Percentiles rank a stretch among this genome's conserved stretches.
These are phyloP conservation scores for Ogataea kodamae DNA, from an alignment of 805 yeast genomes.

Conservation along the genomic window DNA sequence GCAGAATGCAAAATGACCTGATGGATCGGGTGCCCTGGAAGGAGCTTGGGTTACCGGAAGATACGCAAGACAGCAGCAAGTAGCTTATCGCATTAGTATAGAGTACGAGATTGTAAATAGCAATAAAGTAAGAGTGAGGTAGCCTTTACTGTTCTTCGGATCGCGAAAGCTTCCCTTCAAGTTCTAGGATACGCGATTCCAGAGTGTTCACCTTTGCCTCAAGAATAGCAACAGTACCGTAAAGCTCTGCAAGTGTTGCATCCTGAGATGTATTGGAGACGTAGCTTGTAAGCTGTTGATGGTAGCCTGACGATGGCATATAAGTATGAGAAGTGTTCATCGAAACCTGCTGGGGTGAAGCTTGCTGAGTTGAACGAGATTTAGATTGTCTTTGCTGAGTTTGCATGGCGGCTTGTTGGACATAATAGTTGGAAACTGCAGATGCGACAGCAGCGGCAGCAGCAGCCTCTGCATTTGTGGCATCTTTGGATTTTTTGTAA, in stretches of 20 bases:
- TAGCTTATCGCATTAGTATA: conserved; percentile 1
- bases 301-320: conserved; percentile 10
- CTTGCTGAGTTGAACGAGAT: conserved; percentile 19
- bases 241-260: conserved; percentile 14
- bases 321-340: conserved; percentile 11
- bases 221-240: conserved; percentile 19
- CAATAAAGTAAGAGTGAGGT: conserved; percentile 2
- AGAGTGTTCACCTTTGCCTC: conserved; percentile 21
- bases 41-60: conserved; percentile 36
- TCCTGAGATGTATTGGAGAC: conserved; percentile 10
- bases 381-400: conserved; percentile 20
- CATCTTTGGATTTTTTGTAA: conserved; percentile 15
- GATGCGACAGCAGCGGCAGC: conserved; percentile 23
- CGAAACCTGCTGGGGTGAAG: conserved; percentile 12
- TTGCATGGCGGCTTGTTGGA: conserved; percentile 18
- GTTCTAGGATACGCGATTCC: conserved; percentile 18
- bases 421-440: conserved; percentile 19
- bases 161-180: conserved; percentile 17
- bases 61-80: conserved; percentile 10
- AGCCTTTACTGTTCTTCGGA: conserved; percentile 8
- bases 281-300: conserved; percentile 12
- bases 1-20: conserved; percentile 77
- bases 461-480: conserved; percentile 17
- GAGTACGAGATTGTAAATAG: conserved; percentile 6
- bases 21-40: conserved; percentile 37